Evolutionary conservation across 176 grass and related monocot species (phyloP).

Genomic region (Microstegium vimineum): DNA sequence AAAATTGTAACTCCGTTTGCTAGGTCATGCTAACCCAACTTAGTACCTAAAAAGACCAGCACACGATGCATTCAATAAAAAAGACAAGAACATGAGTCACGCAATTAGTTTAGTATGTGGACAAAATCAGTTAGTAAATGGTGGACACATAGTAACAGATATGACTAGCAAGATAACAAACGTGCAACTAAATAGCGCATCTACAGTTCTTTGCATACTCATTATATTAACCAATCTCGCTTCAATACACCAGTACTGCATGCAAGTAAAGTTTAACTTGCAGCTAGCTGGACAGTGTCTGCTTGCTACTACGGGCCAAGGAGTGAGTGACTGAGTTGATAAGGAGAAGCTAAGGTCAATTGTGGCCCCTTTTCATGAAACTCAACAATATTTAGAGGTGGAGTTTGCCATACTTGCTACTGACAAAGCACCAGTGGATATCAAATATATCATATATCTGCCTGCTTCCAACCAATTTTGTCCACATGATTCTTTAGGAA

Average conservation of each 20-base stretch:
- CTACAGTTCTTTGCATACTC: neutral
- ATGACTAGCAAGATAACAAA: neutral
- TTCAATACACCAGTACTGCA: conserved; percentile 5
- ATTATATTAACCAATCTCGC: neutral
- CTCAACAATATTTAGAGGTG: neutral
- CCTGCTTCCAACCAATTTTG: neutral
- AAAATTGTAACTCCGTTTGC: neutral
- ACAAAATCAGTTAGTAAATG: conserved; percentile 16
- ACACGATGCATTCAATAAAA: conserved; percentile 16
- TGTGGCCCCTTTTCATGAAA: neutral
- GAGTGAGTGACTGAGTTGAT: neutral
- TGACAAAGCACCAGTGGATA: neutral
- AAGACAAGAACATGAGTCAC: neutral
- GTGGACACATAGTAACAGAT: neutral
- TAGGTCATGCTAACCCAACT: neutral
- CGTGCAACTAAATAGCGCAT: neutral
- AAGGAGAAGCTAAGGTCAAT: neutral
- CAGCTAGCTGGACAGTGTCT: conserved; percentile 16
- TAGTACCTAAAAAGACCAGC: neutral
- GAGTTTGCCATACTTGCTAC: neutral
- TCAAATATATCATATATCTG: neutral
- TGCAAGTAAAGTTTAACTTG: conserved; percentile 16
- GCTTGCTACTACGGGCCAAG: neutral
- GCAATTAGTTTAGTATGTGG: neutral
- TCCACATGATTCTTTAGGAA: neutral